Base-by-base conservation (phyloP, 139 green algal species). In the Chlamydomonas sp. region DNA sequence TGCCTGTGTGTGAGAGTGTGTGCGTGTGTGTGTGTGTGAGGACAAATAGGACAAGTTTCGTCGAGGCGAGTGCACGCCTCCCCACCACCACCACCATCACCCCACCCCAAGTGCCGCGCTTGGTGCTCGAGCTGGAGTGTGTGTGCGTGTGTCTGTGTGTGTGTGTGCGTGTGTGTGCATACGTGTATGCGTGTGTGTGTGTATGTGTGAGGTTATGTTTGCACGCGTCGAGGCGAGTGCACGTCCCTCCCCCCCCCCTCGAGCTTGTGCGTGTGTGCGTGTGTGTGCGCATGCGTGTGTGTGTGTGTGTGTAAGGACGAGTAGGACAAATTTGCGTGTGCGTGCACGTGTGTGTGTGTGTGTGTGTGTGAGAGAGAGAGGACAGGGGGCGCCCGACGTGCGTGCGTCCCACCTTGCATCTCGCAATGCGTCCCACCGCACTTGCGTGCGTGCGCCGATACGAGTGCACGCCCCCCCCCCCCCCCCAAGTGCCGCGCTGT, bases 361-460 rank as follows among this genome's bases (percentile, higher is more conserved):
- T 54, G 43, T 54, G 13, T 54, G 43, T 54, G 16, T 54, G 43
- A 26, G 43, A 26, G 43, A 54, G 43, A 26, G 13, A 26, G 43
- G 13, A 54, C 43, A 20, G 13, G 20, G 20, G 43, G 13, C 16
- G 13, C 20, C 20, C 16, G 13, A 20, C 20, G 43, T 20, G 43
- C 20, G 13, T 54, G n/a, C n/a, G n/a, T n/a, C n/a, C n/a, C n/a
- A n/a, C 13, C 13, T 20, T 20, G 13, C 43, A 13, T 54, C 20
- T 54, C 43, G 43, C n/a, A n/a, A n/a, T 54, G 43, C 13, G 16
- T 54, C 20, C 16, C 16, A 26, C 13, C 13, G 88, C 86, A 92
- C 65, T 78, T 85, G 68, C 90, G 90, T 76, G 86, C 88, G 2
- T 13, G 43, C 13, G 43, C 43, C 20, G 43, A 26, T 13, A n/a